A percentile compares a stretch with the other conserved stretches of the same genome.
Evolutionary conservation across 2,329 filamentous ascomycete species (phyloP).

Genomic region (Davidsoniella neocaledoniae): DNA sequence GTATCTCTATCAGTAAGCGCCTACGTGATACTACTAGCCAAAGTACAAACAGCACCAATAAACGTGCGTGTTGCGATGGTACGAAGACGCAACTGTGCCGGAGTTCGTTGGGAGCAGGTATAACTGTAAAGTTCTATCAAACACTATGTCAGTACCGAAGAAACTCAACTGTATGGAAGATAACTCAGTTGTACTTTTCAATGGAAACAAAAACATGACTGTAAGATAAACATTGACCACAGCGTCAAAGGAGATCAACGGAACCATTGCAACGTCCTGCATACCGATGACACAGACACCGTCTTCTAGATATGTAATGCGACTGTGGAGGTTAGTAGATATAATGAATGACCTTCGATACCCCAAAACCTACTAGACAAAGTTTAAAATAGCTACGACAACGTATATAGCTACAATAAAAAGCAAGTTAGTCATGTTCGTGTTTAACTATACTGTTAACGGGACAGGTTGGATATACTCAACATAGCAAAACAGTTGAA

Average conservation of each 20-base stretch:
- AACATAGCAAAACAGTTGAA: conserved; percentile 44
- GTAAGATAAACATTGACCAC: conserved; percentile 47
- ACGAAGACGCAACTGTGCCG: conserved; percentile 27
- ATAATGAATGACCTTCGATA: neutral
- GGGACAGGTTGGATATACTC: neutral
- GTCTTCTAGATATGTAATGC: conserved; percentile 37
- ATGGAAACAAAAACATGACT: conserved; percentile 42
- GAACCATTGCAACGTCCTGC: conserved; percentile 39
- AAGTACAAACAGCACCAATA: conserved; percentile 38
- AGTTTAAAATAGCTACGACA: conserved; percentile 38
- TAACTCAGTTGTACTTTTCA: conserved; percentile 27
- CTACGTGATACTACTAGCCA: conserved; percentile 40
- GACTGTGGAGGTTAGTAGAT: conserved; percentile 21
- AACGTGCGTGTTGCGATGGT: conserved; percentile 41
- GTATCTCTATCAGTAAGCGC: conserved; percentile 13
- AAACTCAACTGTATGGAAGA: neutral
- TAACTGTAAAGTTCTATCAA: conserved; percentile 36
- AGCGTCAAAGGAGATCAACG: conserved; percentile 43
- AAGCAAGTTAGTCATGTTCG: neutral
- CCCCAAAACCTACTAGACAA: conserved; percentile 34
- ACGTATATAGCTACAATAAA: conserved; percentile 22
- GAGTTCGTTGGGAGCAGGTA: conserved; percentile 27
- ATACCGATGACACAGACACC: conserved; percentile 46
- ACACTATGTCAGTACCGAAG: neutral
- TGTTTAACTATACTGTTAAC: neutral